Percentiles rank a stretch among this genome's conserved stretches.
These are phyloP conservation scores for Micromonas pusilla DNA, from an alignment of 139 green algal species.

Conservation along the genomic window DNA sequence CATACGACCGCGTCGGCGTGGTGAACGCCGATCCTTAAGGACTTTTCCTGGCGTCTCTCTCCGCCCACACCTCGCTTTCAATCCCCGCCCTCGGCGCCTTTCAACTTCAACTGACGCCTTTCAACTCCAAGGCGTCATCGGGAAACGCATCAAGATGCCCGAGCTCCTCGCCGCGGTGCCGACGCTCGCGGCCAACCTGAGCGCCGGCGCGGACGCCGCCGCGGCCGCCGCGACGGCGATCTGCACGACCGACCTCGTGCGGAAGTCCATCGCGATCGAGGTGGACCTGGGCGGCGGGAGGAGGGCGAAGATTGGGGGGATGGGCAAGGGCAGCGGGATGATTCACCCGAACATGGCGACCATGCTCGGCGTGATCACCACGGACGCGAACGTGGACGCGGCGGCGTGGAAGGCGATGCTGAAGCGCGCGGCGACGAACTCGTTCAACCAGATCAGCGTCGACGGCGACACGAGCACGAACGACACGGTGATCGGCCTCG, in stretches of 20 bases:
- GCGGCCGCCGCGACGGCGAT: constrained; percentile 40
- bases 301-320: constrained; percentile 78
- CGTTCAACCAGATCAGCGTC: constrained; percentile 66
- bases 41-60: too few species aligned
- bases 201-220: constrained; percentile 34
- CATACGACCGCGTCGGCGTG: too few species aligned
- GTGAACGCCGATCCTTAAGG: too few species aligned
- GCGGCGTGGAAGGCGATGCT: constrained; percentile 75
- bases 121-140: too few species aligned
- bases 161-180: constrained; percentile 67
- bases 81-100: too few species aligned
- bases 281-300: constrained; percentile 39
- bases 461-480: constrained; percentile 87
- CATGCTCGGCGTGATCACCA: constrained; percentile 93
- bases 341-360: constrained; percentile 99
- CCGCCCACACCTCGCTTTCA: too few species aligned
- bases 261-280: constrained; percentile 79
- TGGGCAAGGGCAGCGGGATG: constrained; percentile 95
- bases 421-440: constrained; percentile 26
- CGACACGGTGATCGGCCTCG: constrained; percentile 75
- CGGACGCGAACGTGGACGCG: constrained; percentile 70
- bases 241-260: constrained; percentile 62
- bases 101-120: too few species aligned
- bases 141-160: constrained; percentile 86
- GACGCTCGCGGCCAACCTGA: constrained; percentile 57